A percentile compares a stretch with the other conserved stretches of the same genome.
phyloP scores from a whole-genome alignment of 2,329 filamentous ascomycete species.

The Aspergillus intermedius region DNA sequence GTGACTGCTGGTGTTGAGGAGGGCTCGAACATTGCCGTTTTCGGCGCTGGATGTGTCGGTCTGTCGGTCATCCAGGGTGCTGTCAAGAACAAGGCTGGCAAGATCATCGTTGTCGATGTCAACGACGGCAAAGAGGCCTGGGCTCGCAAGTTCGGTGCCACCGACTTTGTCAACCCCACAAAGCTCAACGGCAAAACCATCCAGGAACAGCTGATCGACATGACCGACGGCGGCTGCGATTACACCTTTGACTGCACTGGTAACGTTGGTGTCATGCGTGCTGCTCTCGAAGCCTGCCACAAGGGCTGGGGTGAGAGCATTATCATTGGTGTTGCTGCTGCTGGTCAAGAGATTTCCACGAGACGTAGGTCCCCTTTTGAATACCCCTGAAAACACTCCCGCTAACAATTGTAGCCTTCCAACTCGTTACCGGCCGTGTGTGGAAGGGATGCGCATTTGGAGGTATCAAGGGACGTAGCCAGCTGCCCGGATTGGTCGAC shows the following conservation, averaged over 20 bases:
- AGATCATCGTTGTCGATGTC: conserved; percentile 62
- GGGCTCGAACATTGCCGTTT: conserved; percentile 83
- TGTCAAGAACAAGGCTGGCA: conserved; percentile 67
- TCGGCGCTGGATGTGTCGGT: conserved; percentile 93
- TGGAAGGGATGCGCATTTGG: conserved; percentile 99
- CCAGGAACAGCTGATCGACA: conserved; percentile 87
- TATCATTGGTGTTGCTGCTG: conserved; percentile 93
- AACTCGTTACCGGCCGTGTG: conserved; percentile 92
- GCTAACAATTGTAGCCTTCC: conserved; percentile 63
- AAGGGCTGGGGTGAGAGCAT: conserved; percentile 99
- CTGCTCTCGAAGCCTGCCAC: conserved; percentile 93
- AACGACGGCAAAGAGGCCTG: conserved; percentile 89
- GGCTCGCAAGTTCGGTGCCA: conserved; percentile 90
- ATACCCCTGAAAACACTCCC: conserved; percentile 5
- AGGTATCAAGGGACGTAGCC: conserved; percentile 93
- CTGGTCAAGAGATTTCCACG: conserved; percentile 90
- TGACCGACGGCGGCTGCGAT: conserved; percentile 96
- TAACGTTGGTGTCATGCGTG: conserved; percentile 92
- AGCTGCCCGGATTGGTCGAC: conserved; percentile 76
- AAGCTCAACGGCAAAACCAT: conserved; percentile 70
- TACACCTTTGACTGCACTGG: conserved; percentile 99
- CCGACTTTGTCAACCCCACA: conserved; percentile 90
- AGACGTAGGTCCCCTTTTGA: conserved; percentile 47
- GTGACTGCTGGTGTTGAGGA: conserved; percentile 90
- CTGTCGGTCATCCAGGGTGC: conserved; percentile 92